These are phyloP conservation scores for Hypomyces rosellus DNA, from an alignment of 2,329 filamentous ascomycete genomes.

Conservation along the genomic window DNA sequence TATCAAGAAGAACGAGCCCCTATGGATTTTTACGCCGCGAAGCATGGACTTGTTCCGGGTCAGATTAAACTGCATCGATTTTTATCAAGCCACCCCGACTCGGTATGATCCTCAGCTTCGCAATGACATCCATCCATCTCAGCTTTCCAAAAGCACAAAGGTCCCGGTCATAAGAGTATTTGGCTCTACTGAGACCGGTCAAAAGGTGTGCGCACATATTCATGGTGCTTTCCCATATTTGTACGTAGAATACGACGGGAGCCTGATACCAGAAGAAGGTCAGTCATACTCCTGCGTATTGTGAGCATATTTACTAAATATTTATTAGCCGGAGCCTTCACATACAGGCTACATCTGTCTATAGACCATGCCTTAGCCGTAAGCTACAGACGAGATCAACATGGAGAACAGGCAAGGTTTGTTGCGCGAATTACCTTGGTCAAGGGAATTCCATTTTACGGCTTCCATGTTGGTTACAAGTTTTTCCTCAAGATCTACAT, in stretches of 20 bases:
- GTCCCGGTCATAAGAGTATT: slow-evolving; percentile 87
- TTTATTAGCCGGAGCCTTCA: slow-evolving; percentile 62
- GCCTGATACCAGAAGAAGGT: slow-evolving; percentile 62
- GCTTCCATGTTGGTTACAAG: slow-evolving; percentile 85
- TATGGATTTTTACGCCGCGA: slow-evolving; percentile 1
- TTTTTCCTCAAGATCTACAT: slow-evolving; percentile 94
- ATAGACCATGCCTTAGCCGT: slow-evolving; percentile 87
- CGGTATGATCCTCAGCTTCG: slow-evolving; percentile 74
- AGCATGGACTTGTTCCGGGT: slow-evolving; percentile 70
- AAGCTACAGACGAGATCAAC: slow-evolving; percentile 72
- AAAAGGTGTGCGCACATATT: slow-evolving; percentile 93
- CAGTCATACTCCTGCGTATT: slow-evolving; percentile 21
- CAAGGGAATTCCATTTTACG: slow-evolving; percentile 93
- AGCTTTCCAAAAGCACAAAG: slow-evolving; percentile 58
- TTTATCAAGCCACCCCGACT: slow-evolving; percentile 78
- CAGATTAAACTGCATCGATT: slow-evolving; percentile 90
- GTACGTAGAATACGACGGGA: slow-evolving; percentile 79
- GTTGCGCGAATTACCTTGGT: slow-evolving; percentile 88
- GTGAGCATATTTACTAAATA: slow-evolving; percentile 9
- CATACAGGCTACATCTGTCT: slow-evolving; percentile 71
- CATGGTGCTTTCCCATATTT: slow-evolving; percentile 95
- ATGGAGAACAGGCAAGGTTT: slow-evolving; percentile 60
- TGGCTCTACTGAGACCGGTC: slow-evolving; percentile 86
- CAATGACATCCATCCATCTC: slow-evolving; percentile 53
- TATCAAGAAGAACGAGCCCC: background rate